These are phyloP conservation scores for Nicotiana paniculata DNA, from an alignment of 257 asterid genomes.

Conservation along the genomic window DNA sequence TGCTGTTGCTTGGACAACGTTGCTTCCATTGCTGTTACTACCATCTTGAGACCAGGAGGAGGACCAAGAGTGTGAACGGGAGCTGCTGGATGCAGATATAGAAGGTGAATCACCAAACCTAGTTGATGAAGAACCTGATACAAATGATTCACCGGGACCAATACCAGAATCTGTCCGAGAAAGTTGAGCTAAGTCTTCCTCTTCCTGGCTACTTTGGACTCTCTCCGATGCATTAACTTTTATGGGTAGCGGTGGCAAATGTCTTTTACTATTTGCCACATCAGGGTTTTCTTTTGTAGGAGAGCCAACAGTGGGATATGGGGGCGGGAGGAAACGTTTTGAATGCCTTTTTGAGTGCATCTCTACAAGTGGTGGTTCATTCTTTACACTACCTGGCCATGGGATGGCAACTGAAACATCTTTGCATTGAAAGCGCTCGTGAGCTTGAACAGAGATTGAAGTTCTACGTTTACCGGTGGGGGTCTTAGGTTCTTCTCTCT, in stretches of 20 bases:
- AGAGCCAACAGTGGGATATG: conserved; percentile 20
- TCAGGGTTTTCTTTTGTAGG: conserved; percentile 26
- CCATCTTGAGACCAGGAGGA: conserved; percentile 32
- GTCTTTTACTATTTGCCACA: conserved; percentile 32
- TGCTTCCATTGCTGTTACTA: conserved; percentile 30
- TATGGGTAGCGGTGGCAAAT: conserved; percentile 68
- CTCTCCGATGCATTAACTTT: conserved; percentile 27
- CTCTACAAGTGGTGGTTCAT: conserved; percentile 62
- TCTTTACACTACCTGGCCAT: conserved; percentile 55
- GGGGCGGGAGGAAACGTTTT: conserved; percentile 34
- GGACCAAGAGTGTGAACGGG: conserved; percentile 40
- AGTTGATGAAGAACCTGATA: conserved; percentile 29
- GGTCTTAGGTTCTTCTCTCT: conserved; percentile 41
- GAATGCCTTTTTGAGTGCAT: conserved; percentile 68
- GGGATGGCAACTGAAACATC: conserved; percentile 79
- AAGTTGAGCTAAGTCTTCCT: conserved; percentile 44
- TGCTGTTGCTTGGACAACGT: conserved; percentile 76
- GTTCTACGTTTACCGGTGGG: conserved; percentile 34
- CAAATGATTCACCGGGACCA: conserved; percentile 43
- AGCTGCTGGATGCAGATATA: conserved; percentile 33
- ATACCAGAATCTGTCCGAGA: conserved; percentile 51
- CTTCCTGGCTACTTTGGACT: conserved; percentile 13
- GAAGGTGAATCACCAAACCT: conserved; percentile 42
- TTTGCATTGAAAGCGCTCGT: conserved; percentile 74
- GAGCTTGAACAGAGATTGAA: conserved; percentile 30